Base-by-base conservation (phyloP, 768 basidiomycete genomes). In the Lentinus tigrinus region DNA sequence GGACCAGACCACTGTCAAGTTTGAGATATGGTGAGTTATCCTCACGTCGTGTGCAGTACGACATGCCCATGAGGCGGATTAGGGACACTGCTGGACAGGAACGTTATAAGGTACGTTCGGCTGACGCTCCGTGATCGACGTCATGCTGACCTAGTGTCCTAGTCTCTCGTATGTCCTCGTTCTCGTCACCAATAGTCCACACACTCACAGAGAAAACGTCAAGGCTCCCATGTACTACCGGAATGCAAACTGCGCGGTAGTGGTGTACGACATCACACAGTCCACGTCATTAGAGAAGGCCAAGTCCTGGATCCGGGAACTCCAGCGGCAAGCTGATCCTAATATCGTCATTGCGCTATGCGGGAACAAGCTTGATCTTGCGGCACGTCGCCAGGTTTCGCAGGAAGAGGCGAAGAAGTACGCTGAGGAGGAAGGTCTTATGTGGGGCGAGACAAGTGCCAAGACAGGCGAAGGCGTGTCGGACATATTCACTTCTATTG, bases 1-100 rank as follows among this genome's bases (percentile, higher is more conserved):
- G 48, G 90, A 95, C 70, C 85, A 88, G 62, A 91, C 91, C 23
- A 87, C 87, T 23, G 92, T 99, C 69, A 98, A 98, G 81, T 98
- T 99, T 70, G 96, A 98, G 78, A 96, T 96, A 70, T 96, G 95
- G 95, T 95, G 69, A 26, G 83, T 71, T 16, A 11, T 7, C 24
- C n/a, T 23, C 10, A 46, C 14, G 9, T 4, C 3, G 21, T 9
- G 14, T 23, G 24, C 21, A 23, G 3, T 11, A 13, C 8, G n/a
- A 11, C 21, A 5, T 24, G 13, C 21, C 21, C 54, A 10, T 55
- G n/a, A 58, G 8, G 28, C n/a, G 16, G 10, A 23, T 27, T 60
- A 94, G 94, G 94, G 94, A 96, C 75, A 96, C 94, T 38, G 94
- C 94, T 40, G 94, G 94, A 31, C 94, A 96, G 77, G 94, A 96